These are phyloP conservation scores for Pseudofabraea citricarpa DNA, from an alignment of 2,329 filamentous ascomycete genomes.

Conservation along the genomic window DNA sequence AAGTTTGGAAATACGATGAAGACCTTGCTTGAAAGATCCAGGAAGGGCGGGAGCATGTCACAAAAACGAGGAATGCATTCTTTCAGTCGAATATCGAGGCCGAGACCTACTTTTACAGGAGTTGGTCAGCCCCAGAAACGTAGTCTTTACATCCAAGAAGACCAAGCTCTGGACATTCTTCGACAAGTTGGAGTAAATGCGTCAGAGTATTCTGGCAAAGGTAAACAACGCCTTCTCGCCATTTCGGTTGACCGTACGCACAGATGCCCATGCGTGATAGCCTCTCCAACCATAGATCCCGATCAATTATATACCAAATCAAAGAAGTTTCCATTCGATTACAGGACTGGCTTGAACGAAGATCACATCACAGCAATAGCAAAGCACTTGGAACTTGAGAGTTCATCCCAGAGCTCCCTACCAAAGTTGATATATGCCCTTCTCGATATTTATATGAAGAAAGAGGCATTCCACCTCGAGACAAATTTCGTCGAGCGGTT, in stretches of 20 bases:
- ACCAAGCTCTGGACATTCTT: slow-evolving; percentile 51
- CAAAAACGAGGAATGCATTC: slow-evolving; percentile 52
- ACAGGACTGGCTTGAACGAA: slow-evolving; percentile 40
- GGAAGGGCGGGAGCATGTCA: slow-evolving; percentile 27
- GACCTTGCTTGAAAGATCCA: slow-evolving; percentile 52
- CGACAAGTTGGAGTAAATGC: slow-evolving; percentile 42
- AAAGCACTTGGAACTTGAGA: slow-evolving; percentile 45
- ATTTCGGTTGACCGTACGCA: slow-evolving; percentile 61
- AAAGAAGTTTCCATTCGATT: slow-evolving; percentile 58
- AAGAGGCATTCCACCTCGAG: slow-evolving; percentile 61
- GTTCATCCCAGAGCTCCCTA: slow-evolving; percentile 36
- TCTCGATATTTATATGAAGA: slow-evolving; percentile 53
- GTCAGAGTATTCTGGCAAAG: slow-evolving; percentile 29
- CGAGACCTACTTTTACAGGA: slow-evolving; percentile 2
- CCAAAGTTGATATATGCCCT: slow-evolving; percentile 47
- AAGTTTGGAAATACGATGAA: slow-evolving; percentile 69
- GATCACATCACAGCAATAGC: slow-evolving; percentile 37
- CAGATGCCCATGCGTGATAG: slow-evolving; percentile 59
- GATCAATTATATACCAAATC: slow-evolving; percentile 37
- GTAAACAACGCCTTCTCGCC: slow-evolving; percentile 47
- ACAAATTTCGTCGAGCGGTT: slow-evolving; percentile 38
- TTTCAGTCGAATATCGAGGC: slow-evolving; percentile 21
- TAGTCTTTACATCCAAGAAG: slow-evolving; percentile 48
- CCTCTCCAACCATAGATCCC: slow-evolving; percentile 40
- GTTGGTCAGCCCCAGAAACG: too few relatives aligned